These are phyloP conservation scores for Blastobotrys peoriensis DNA, from an alignment of 805 yeast genomes.

Conservation along the genomic window DNA sequence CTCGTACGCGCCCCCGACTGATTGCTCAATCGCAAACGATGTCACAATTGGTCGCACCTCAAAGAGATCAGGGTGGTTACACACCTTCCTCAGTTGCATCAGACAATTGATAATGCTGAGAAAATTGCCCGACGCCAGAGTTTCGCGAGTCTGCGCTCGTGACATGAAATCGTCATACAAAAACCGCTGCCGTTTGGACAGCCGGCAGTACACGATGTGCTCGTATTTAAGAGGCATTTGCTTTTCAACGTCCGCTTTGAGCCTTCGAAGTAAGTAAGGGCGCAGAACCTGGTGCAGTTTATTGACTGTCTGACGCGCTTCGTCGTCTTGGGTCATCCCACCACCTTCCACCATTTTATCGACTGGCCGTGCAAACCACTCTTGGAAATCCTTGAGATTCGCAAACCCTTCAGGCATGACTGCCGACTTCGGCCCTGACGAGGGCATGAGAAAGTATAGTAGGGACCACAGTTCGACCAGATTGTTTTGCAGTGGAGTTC, in stretches of 20 bases:
- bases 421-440: constrained; percentile 40
- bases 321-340: constrained; percentile 55
- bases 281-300: constrained; percentile 89
- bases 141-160: constrained; percentile 89
- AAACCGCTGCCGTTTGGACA: constrained; percentile 87
- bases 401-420: constrained; percentile 93
- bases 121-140: constrained; percentile 90
- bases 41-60: constrained; percentile 94
- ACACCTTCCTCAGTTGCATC: constrained; percentile 95
- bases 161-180: constrained; percentile 96
- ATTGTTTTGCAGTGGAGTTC: constrained; percentile 95
- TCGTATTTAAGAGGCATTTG: constrained; percentile 99
- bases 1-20: constrained; percentile 50
- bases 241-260: constrained; percentile 94
- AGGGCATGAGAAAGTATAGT: constrained; percentile 92
- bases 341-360: constrained; percentile 84
- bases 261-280: constrained; percentile 84
- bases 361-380: constrained; percentile 98
- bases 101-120: constrained; percentile 91
- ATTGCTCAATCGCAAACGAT: constrained; percentile 67
- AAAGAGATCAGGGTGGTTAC: constrained; percentile 93
- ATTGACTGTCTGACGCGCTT: constrained; percentile 77
- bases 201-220: constrained; percentile 85
- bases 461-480: constrained; percentile 95
- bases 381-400: constrained; percentile 89